A percentile compares a stretch with the other conserved stretches of the same genome.
These are phyloP conservation scores for Botrytis fragariae DNA, from an alignment of 2,329 filamentous ascomycete species.

Conservation along the genomic window DNA sequence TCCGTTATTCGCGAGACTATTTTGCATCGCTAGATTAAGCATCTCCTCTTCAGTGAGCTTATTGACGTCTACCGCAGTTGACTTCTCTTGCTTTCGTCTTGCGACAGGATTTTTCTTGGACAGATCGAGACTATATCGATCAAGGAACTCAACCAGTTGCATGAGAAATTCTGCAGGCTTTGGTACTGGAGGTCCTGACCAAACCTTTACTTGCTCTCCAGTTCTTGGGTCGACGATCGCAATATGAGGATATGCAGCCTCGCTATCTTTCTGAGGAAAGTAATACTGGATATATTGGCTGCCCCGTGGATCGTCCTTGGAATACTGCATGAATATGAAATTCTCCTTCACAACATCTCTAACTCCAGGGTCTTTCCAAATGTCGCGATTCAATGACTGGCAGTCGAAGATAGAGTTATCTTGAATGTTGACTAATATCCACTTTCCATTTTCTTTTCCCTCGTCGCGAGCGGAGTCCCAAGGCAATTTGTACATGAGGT, in stretches of 20 bases:
- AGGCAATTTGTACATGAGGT: constrained; percentile 75
- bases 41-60: constrained; percentile 97
- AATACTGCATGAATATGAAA: constrained; percentile 94
- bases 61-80: constrained; percentile 71
- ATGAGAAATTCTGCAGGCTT: constrained; percentile 78
- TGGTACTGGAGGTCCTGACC: constrained; percentile 82
- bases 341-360: constrained; percentile 81
- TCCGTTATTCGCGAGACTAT: constrained; percentile 65
- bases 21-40: constrained; percentile 88
- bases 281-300: constrained; percentile 88
- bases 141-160: constrained; percentile 93
- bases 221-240: constrained; percentile 94
- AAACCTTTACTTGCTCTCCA: constrained; percentile 94
- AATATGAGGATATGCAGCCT: constrained; percentile 93
- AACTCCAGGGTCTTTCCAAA: constrained; percentile 87
- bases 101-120: constrained; percentile 93
- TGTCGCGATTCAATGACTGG: constrained; percentile 87
- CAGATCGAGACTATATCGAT: constrained; percentile 85
- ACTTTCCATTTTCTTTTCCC: constrained; percentile 86
- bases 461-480: constrained; percentile 83
- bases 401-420: constrained; percentile 93
- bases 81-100: constrained; percentile 67
- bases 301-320: constrained; percentile 77
- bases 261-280: constrained; percentile 72
- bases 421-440: constrained; percentile 94